phyloP scores from a whole-genome alignment of 2,329 filamentous ascomycete genomes.

The Ophiostoma ulmi region DNA sequence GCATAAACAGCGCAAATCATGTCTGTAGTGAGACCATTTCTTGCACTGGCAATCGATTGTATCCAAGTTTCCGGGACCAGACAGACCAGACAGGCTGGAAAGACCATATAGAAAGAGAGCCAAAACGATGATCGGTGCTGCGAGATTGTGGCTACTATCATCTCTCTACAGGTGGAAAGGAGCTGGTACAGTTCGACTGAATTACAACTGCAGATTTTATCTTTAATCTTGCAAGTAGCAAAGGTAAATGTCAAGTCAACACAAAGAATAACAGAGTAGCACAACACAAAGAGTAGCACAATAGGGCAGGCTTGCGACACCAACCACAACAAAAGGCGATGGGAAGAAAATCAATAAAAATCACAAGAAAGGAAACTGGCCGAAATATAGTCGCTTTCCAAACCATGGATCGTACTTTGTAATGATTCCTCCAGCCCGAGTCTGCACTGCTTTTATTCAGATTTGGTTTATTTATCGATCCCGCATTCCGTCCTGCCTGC shows the following conservation, averaged over 20 bases:
- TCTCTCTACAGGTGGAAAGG: neutral
- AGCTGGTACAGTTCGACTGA: neutral
- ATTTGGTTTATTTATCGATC: no score
- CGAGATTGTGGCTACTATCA: neutral
- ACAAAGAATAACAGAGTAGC: neutral
- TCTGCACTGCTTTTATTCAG: neutral
- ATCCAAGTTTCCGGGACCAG: neutral
- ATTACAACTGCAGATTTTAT: neutral
- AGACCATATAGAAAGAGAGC: neutral
- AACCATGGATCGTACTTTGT: neutral
- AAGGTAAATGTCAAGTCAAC: neutral
- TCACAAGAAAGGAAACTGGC: conserved; percentile 1
- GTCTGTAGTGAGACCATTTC: neutral
- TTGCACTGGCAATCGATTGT: neutral
- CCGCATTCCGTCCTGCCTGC: neutral
- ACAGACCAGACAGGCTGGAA: neutral
- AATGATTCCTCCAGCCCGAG: neutral
- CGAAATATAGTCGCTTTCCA: neutral
- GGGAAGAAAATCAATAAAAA: neutral
- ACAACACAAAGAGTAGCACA: neutral
- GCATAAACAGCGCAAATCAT: neutral
- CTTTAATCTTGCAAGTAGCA: neutral
- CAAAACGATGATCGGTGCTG: neutral
- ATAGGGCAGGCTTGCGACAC: neutral
- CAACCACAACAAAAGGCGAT: neutral